Evolutionary conservation across 129 eudicot species (phyloP), one percentile per base, ranked within the genome.

Genomic region (Helianthus tuberosus): DNA sequence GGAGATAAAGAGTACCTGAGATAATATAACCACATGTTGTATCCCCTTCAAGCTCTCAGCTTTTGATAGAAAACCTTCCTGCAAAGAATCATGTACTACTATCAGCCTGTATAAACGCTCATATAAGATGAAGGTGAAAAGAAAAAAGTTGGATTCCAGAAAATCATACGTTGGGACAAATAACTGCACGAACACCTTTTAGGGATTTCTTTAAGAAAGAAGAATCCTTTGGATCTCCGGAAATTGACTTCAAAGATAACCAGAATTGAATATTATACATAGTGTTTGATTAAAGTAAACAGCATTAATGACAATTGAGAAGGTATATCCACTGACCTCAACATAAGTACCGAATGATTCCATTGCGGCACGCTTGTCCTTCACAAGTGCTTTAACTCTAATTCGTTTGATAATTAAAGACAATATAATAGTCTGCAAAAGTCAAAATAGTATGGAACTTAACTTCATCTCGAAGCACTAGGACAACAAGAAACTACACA

Each of bases 301-400:
- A 47, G 14, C 46, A 44, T 5, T n/a, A 17, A 58, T 23, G 59
- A 15, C 55, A 66, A 44, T 43, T 57, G 25, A 14, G 64, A 49
- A 51, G 51, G 66, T 62, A 50, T 46, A 20, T 32, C 9, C 66
- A 77, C 84, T 68, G 49, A 94, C 99, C 99, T 94, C 97, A 74
- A 94, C 97, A 76, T 94, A 94, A 79, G 88, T 86, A 55, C 98
- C 98, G 76, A 90, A 94, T 9, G 98, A 92, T 72, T 90, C 98
- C 83, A 86, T 71, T 8, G 98, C 96, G 23, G 88, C 93, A 32
- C 97, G 89, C 54, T 81, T 90, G 79, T 94, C 86, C 88, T 94
- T 94, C 84, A 94, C 98, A 46, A 94, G 67, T 59, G 98, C 93
- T 88, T 91, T 94, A 13, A 94, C 97, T 77, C 96, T 85, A 38